Conservation (phyloP, 164 flowering plant genomes). For the Protea cynaroides region DNA sequence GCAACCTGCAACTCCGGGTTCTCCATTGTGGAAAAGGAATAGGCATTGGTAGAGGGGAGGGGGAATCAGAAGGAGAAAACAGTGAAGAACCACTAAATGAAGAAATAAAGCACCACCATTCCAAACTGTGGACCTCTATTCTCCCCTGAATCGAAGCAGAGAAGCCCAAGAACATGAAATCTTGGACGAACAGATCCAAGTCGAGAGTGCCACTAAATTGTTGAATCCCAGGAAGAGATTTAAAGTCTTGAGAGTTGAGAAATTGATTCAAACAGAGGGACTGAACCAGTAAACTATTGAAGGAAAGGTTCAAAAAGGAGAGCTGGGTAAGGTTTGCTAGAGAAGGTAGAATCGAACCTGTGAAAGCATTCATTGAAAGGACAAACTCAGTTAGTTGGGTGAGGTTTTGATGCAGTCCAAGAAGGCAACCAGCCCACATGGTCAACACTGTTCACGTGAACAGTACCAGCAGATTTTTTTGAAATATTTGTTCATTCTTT, state of each 20-base stretch:
- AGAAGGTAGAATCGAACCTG: too few relatives aligned
- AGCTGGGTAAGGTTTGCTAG: too few relatives aligned
- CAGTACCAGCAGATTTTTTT: too few relatives aligned
- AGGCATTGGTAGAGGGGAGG: conserved; percentile 14
- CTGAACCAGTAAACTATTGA: too few relatives aligned
- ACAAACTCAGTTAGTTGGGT: neutral
- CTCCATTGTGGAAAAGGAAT: conserved; percentile 28
- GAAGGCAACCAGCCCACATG: too few relatives aligned
- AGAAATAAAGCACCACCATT: conserved; percentile 93
- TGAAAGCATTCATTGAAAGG: neutral
- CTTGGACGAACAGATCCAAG: conserved; percentile 47
- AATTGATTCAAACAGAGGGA: conserved; percentile 67
- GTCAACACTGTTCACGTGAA: too few relatives aligned
- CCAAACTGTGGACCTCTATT: conserved; percentile 73
- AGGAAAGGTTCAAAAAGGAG: too few relatives aligned
- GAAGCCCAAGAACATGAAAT: conserved; percentile 82
- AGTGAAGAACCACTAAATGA: conserved; percentile 28
- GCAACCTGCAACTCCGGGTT: too few relatives aligned
- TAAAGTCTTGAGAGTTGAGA: conserved; percentile 70
- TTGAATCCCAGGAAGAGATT: too few relatives aligned
- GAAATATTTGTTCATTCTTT: too few relatives aligned
- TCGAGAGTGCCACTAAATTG: conserved; percentile 38
- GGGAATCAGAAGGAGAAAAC: conserved; percentile 24
- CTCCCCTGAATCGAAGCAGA: conserved; percentile 94
- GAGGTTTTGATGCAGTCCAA: too few relatives aligned